Conservation (phyloP, 2,329 filamentous ascomycete genomes). For the Sphaerulina vaccinii region DNA sequence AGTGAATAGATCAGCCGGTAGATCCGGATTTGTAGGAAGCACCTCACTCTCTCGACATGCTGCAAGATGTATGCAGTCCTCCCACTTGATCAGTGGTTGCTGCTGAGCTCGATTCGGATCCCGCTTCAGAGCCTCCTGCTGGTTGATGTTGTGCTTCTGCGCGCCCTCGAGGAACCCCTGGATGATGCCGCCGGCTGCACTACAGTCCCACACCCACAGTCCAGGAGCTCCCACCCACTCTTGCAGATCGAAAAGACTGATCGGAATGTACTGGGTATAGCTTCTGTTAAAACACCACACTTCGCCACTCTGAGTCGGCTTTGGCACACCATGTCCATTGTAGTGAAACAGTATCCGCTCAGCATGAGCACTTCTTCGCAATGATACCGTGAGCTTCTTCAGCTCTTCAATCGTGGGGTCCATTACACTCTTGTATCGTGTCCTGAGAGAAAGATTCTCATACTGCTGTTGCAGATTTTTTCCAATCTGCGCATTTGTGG, state of each 20-base stretch:
- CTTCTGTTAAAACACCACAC: slow-evolving; percentile 99
- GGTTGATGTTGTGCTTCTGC: slow-evolving; percentile 90
- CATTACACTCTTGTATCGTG: slow-evolving; percentile 95
- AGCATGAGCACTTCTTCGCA: slow-evolving; percentile 89
- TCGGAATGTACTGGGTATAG: slow-evolving; percentile 97
- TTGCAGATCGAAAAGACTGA: slow-evolving; percentile 91
- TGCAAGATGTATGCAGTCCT: slow-evolving; percentile 87
- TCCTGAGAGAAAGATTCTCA: slow-evolving; percentile 88
- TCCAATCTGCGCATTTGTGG: slow-evolving; percentile 76
- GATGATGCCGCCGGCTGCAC: slow-evolving; percentile 92
- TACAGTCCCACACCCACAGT: slow-evolving; percentile 97
- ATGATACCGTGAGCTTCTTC: slow-evolving; percentile 89
- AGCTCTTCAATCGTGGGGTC: slow-evolving; percentile 97
- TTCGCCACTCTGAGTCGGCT: slow-evolving; percentile 91
- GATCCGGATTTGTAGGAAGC: slow-evolving; percentile 86
- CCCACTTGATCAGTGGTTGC: slow-evolving; percentile 58
- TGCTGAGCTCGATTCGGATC: slow-evolving; percentile 57
- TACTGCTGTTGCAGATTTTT: slow-evolving; percentile 96
- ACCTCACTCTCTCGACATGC: slow-evolving; percentile 90
- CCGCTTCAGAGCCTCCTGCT: slow-evolving; percentile 69
- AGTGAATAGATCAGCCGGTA: slow-evolving; percentile 94
- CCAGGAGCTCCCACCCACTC: slow-evolving; percentile 94
- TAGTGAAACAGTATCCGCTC: slow-evolving; percentile 97
- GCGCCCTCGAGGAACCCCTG: slow-evolving; percentile 92
- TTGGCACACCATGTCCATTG: slow-evolving; percentile 95